Base-by-base conservation (phyloP, 805 yeast genomes). In the Ogataea angusta region DNA sequence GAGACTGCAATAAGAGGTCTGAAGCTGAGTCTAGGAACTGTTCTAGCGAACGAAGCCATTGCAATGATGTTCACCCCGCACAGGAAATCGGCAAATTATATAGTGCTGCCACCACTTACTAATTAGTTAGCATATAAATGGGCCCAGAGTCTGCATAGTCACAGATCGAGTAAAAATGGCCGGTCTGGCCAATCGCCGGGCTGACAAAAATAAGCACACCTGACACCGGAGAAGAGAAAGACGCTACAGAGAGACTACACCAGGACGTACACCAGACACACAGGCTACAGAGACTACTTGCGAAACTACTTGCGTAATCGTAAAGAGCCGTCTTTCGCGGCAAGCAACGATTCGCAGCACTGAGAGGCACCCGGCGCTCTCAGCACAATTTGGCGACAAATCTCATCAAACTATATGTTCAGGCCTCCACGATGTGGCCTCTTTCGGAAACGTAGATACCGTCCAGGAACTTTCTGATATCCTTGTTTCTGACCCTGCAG, bases 391-490 rank as follows among this genome's bases (percentile, higher is more conserved):
- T 27, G 29, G 37, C 27, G 29, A 27, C 36, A 41, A 40, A 31
- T 30, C 25, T 25, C 38, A 40, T 39, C 44, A 41, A 42, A 25
- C 34, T 30, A 36, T 37, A 39, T 19, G 23, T 14, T 30, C 23
- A 28, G 29, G 57, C 64, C 49, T 82, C 86, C 54, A 72, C 85
- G 68, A 91, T 78, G 70, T 76, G 76, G 67, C 96, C 95, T 75
- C 85, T 85, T 77, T 85, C 95, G 57, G 97, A 89, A 63, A 91
- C 99, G 73, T 91, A 91, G 78, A 91, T 90, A 89, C 99, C 99
- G 75, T 95, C 99, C 81, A 93, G 85, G 82, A 91, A 91, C 82
- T 91, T 91, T 78, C 99, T 87, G 90, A 93, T 91, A 91, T 91
- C 99, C 90, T 93, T 93, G 93, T 91, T 91, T 80, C 96, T 86